Percentiles rank a stretch among this genome's conserved stretches.
Conservation (phyloP, 345 rosid genomes). For the Triadica sebifera region DNA sequence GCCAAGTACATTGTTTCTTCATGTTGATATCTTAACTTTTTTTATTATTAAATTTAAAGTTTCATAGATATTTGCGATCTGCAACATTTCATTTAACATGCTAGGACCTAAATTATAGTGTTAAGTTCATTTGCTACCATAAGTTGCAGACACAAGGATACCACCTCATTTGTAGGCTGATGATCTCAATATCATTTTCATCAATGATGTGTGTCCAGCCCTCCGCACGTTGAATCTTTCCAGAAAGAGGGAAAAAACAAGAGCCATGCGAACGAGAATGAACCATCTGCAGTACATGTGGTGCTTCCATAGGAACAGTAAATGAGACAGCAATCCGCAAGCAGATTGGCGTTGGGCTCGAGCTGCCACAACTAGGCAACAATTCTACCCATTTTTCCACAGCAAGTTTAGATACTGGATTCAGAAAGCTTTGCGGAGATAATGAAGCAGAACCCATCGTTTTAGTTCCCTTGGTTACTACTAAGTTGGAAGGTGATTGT, state of each 20-base stretch:
- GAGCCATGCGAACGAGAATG: constrained; percentile 39
- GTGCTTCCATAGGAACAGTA: constrained; percentile 59
- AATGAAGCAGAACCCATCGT: constrained; percentile 58
- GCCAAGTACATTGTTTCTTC: neutral
- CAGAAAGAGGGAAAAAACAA: constrained; percentile 60
- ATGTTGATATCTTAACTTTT: neutral
- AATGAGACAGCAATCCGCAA: constrained; percentile 67
- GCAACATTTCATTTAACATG: neutral
- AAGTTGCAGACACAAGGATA: constrained; percentile 30
- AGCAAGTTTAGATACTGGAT: constrained; percentile 62
- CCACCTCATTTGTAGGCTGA: constrained; percentile 98
- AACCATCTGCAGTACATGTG: constrained; percentile 52
- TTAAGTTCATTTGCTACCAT: constrained; percentile 3
- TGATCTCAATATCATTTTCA: constrained; percentile 54
- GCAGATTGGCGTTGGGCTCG: constrained; percentile 44
- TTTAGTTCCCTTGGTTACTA: constrained; percentile 35
- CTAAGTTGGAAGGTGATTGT: constrained; percentile 48
- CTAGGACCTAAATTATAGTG: neutral
- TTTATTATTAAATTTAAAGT: neutral
- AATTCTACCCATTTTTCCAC: constrained; percentile 78
- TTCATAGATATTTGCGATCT: neutral
- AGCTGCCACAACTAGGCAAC: constrained; percentile 40
- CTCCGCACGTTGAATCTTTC: constrained; percentile 46
- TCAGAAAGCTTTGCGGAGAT: constrained; percentile 54
- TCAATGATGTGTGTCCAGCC: constrained; percentile 43